Evolutionary conservation across 805 yeast species (phyloP).

Genomic region (Lachancea cidri): DNA sequence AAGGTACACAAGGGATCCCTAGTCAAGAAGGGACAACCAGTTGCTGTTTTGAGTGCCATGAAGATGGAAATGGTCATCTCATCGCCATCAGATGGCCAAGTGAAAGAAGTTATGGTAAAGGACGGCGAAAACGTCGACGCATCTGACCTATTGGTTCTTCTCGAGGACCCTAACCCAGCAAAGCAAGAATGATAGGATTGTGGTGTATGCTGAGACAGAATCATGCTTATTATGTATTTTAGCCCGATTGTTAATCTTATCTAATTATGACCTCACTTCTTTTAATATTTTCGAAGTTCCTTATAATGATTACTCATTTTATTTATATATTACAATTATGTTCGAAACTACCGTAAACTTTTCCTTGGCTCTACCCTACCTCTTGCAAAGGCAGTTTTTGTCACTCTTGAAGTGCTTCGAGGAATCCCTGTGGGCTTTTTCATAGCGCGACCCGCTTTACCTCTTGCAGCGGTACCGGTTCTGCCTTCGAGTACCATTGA

Average conservation of each 20-base stretch:
- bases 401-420: conserved; percentile 16
- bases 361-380: neutral
- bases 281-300: too few species aligned
- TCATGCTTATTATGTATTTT: neutral
- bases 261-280: neutral
- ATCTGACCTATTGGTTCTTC: conserved; percentile 72
- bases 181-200: neutral
- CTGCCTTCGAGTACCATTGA: neutral
- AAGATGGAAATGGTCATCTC: conserved; percentile 99
- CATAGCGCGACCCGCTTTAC: conserved; percentile 8
- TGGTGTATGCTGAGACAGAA: neutral
- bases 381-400: conserved; percentile 22
- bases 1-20: conserved; percentile 82
- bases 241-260: neutral
- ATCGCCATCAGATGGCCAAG: conserved; percentile 83
- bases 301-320: too few species aligned
- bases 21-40: conserved; percentile 94
- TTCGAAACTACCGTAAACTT: neutral
- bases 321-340: too few species aligned
- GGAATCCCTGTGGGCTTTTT: conserved; percentile 21
- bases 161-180: conserved; percentile 32
- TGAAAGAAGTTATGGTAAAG: conserved; percentile 69
- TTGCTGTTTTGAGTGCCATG: conserved; percentile 95
- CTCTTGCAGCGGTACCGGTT: conserved; percentile 3
- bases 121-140: conserved; percentile 97